Conservation (phyloP, 2,329 filamentous ascomycete genomes). For the Aspergillus terreus region DNA sequence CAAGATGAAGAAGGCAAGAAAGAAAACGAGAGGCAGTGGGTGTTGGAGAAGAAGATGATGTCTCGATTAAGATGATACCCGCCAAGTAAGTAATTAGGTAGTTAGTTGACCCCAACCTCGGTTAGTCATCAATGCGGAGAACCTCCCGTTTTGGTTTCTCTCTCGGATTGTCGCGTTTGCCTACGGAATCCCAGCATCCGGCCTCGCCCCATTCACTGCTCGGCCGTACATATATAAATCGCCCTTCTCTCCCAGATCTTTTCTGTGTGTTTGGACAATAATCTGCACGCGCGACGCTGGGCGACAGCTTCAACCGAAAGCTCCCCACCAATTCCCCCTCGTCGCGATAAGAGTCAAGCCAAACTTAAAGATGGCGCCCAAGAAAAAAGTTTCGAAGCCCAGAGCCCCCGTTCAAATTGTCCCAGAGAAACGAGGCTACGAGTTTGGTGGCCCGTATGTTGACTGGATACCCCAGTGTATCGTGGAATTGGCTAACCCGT, state of each 20-base stretch:
- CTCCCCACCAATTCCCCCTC: neutral
- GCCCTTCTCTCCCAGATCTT: neutral
- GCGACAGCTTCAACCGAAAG: neutral
- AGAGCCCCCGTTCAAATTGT: slow-evolving; percentile 32
- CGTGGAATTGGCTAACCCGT: slow-evolving; percentile 4
- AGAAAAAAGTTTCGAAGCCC: slow-evolving; percentile 27
- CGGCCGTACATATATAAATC: neutral
- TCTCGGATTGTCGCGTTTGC: no score
- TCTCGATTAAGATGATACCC: no score
- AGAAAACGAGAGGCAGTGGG: slow-evolving; percentile 1
- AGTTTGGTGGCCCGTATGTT: slow-evolving; percentile 47
- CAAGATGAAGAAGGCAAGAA: neutral
- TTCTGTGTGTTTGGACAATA: neutral
- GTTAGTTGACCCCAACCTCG: neutral
- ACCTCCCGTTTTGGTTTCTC: neutral
- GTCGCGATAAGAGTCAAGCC: neutral
- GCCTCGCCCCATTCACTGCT: neutral
- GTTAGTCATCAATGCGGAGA: slow-evolving; percentile 1
- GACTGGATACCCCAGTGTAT: neutral
- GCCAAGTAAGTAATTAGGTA: no score
- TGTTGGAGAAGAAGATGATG: neutral
- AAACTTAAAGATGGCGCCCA: slow-evolving; percentile 26
- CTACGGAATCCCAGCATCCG: neutral
- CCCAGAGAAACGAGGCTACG: slow-evolving; percentile 43
- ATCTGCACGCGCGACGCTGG: neutral